Conservation (phyloP, 2,329 filamentous ascomycete species). For the Trichophyton rubrum region DNA sequence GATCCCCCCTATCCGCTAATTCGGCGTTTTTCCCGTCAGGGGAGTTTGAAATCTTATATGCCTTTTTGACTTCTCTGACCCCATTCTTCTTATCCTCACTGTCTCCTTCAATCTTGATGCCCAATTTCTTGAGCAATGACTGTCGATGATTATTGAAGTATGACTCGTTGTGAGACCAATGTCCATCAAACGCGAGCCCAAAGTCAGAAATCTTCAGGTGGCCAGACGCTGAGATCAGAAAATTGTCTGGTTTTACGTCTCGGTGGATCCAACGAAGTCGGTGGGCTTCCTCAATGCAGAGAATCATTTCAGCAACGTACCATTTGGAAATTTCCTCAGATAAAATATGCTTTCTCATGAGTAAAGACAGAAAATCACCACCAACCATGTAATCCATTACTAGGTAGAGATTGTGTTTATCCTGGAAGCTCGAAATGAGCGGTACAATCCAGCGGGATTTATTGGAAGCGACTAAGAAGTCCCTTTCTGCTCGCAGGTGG, state of each 20-base stretch:
- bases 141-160: slow-evolving; percentile 81
- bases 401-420: slow-evolving; percentile 69
- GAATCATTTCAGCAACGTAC: slow-evolving; percentile 91
- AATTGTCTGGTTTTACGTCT: slow-evolving; percentile 95
- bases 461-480: slow-evolving; percentile 80
- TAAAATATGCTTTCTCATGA: slow-evolving; percentile 75
- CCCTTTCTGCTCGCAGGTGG: slow-evolving; percentile 78
- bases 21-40: not conserved
- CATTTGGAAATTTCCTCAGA: slow-evolving; percentile 67
- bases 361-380: slow-evolving; percentile 77
- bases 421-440: slow-evolving; percentile 79
- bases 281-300: slow-evolving; percentile 88
- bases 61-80: slow-evolving; percentile 23
- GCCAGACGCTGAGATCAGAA: slow-evolving; percentile 74
- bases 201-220: slow-evolving; percentile 96
- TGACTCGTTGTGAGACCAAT: slow-evolving; percentile 80
- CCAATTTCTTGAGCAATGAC: slow-evolving; percentile 61
- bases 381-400: slow-evolving; percentile 99
- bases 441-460: slow-evolving; percentile 86
- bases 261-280: slow-evolving; percentile 81
- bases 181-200: slow-evolving; percentile 84
- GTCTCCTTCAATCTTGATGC: slow-evolving; percentile 62
- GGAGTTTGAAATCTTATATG: not conserved
- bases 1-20: slow-evolving; percentile 24
- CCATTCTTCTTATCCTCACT: slow-evolving; percentile 51